Base-by-base conservation (phyloP, 805 yeast species). In the Starmerella bombi region DNA sequence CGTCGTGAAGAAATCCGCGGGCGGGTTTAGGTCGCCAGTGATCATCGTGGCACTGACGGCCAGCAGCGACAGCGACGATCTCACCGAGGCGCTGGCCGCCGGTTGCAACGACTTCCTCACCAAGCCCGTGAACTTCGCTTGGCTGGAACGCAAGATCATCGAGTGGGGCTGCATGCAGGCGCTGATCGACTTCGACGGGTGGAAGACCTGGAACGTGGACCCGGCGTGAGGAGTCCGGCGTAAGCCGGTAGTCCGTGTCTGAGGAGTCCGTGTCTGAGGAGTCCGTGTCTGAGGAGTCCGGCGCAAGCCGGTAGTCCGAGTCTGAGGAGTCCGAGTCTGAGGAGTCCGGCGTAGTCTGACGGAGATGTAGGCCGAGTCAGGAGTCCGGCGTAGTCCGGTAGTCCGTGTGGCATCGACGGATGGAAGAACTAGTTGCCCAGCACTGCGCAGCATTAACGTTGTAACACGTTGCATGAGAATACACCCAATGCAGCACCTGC, bases 131-230 rank as follows among this genome's bases (percentile, higher is more conserved):
- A 88, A 85, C 52, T 66, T 88, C 50, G 82, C 75, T 36, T 91
- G 99, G 99, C 66, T 91, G 35, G 82, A 85, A 53, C 83, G 82
- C 55, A 91, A 91, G 61, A 81, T 91, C 29, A 51, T 56, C 30
- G 96, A 88, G 60, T 91, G 97, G 97, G 97, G 98, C 0, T 88
- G 97, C 60, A 88, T 88, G 97, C 98, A 88, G 62, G 96, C 96
- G 1, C 64, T 88, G 37, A 86, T 88, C 58, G 93, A 88, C 60
- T 88, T 80, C 59, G 95, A 91, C 57, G 88, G 93, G 29, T 91
- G 96, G 93, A 58, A 62, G 41, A 53, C 60, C 36, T 65, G 69
- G 69, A 46, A 49, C 29, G 42, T 39, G 9, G 41, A 33, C 4
- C 27, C 27, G 10, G 27, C 27, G 10, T 7, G 7, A 23, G 27